These are phyloP conservation scores for Colletotrichum chlorophyti DNA, from an alignment of 2,329 filamentous ascomycete species.

Conservation along the genomic window DNA sequence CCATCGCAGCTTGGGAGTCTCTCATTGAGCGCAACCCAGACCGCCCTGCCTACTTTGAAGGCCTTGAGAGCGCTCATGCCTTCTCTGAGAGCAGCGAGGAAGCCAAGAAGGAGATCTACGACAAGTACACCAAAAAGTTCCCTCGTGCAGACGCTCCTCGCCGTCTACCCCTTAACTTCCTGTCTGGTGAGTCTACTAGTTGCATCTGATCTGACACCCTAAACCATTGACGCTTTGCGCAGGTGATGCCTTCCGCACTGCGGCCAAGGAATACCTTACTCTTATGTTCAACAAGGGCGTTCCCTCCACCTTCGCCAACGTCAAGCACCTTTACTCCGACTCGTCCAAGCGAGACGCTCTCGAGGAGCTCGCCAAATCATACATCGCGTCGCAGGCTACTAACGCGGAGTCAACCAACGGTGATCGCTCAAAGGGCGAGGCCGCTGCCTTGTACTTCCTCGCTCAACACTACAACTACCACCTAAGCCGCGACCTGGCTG, in stretches of 20 bases:
- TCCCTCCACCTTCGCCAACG: slow-evolving; percentile 94
- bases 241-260: slow-evolving; percentile 81
- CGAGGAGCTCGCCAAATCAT: slow-evolving; percentile 78
- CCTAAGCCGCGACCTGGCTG: slow-evolving; percentile 81
- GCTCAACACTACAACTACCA: slow-evolving; percentile 97
- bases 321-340: slow-evolving; percentile 91
- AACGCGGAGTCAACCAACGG: slow-evolving; percentile 49
- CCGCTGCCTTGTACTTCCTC: slow-evolving; percentile 88
- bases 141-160: slow-evolving; percentile 85
- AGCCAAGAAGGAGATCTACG: slow-evolving; percentile 74
- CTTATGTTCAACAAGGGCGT: slow-evolving; percentile 91
- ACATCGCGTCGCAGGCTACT: slow-evolving; percentile 67
- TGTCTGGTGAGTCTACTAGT: slow-evolving; percentile 63
- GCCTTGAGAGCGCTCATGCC: slow-evolving; percentile 61
- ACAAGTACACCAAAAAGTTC: slow-evolving; percentile 80
- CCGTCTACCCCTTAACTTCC: slow-evolving; percentile 87
- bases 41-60: slow-evolving; percentile 84
- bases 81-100: slow-evolving; percentile 59
- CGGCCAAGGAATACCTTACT: slow-evolving; percentile 80
- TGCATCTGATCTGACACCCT: background rate
- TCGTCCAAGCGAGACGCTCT: slow-evolving; percentile 78
- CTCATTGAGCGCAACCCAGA: slow-evolving; percentile 89
- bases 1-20: slow-evolving; percentile 79
- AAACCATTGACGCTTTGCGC: slow-evolving; percentile 30
- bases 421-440: slow-evolving; percentile 67